phyloP scores from a whole-genome alignment of 306 rosid species.

The Ceratonia siliqua region DNA sequence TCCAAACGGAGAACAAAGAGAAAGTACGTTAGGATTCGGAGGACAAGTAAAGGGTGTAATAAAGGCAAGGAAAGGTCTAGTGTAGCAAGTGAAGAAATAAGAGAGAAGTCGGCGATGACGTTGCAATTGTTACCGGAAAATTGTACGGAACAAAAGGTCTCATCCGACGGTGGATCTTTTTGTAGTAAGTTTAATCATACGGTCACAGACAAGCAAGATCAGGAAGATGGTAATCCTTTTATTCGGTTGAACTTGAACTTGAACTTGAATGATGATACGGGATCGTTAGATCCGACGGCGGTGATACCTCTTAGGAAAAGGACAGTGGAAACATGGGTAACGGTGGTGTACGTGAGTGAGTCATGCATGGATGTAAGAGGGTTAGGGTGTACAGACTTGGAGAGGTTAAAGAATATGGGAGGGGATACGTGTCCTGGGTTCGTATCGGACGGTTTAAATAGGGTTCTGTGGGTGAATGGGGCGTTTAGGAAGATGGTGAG shows the following conservation, averaged over 20 bases:
- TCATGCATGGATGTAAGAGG: conserved; percentile 46
- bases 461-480: conserved; percentile 56
- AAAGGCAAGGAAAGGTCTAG: not conserved
- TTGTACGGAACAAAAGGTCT: not conserved
- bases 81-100: not conserved
- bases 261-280: not conserved
- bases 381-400: conserved; percentile 49
- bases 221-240: not conserved
- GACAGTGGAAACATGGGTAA: conserved; percentile 46
- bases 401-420: conserved; percentile 42
- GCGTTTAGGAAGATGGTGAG: conserved; percentile 57
- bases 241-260: not conserved
- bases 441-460: conserved; percentile 49
- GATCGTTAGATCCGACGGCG: conserved; percentile 19
- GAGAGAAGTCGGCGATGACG: not conserved
- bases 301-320: not conserved
- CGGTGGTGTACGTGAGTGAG: conserved; percentile 55
- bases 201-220: not conserved
- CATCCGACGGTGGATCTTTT: conserved; percentile 32
- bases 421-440: conserved; percentile 65
- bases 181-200: not conserved
- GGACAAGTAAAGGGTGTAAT: conserved; percentile 10
- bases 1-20: conserved; percentile 47
- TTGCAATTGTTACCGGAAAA: conserved; percentile 54
- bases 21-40: conserved; percentile 65